A percentile compares a stretch with the other conserved stretches of the same genome.
phyloP scores from a whole-genome alignment of 2,329 filamentous ascomycete genomes.

The Calonectria hongkongensis region DNA sequence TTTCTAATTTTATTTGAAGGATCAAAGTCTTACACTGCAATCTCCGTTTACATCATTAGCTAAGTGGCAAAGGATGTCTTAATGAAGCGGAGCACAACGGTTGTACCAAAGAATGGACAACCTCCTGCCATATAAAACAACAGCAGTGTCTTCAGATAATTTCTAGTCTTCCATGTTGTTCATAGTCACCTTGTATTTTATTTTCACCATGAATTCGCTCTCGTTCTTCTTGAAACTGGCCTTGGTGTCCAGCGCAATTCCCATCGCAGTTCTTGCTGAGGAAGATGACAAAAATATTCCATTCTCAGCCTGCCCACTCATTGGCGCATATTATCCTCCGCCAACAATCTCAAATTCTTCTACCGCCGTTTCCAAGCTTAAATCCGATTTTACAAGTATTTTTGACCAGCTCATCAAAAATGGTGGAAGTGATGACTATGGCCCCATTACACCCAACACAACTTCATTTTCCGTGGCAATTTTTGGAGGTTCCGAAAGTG shows the following conservation, averaged over 20 bases:
- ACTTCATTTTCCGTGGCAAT: constrained; percentile 47
- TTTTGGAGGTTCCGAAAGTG: constrained; percentile 42
- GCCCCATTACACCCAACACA: constrained; percentile 42
- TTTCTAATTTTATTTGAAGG: background rate
- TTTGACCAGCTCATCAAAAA: constrained; percentile 47
- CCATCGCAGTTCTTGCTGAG: background rate
- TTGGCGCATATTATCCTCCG: constrained; percentile 48
- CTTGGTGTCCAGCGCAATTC: background rate
- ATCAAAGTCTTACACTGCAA: background rate
- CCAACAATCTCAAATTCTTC: constrained; percentile 41
- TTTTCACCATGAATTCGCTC: constrained; percentile 23
- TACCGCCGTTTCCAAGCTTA: constrained; percentile 10
- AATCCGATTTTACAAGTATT: constrained; percentile 20
- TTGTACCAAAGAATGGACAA: too few species aligned
- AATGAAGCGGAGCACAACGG: background rate
- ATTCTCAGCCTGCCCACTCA: constrained; percentile 47
- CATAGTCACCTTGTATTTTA: too few species aligned
- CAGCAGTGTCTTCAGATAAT: background rate
- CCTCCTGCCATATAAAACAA: background rate
- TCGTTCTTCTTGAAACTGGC: background rate
- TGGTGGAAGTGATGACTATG: constrained; percentile 44
- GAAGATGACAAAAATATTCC: constrained; percentile 33
- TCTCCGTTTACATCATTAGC: background rate
- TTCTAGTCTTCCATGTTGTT: background rate
- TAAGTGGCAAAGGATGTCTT: too few species aligned